phyloP scores from a whole-genome alignment of 1,284 basidiomycete genomes.

The Microbotryomycetes sp. region DNA sequence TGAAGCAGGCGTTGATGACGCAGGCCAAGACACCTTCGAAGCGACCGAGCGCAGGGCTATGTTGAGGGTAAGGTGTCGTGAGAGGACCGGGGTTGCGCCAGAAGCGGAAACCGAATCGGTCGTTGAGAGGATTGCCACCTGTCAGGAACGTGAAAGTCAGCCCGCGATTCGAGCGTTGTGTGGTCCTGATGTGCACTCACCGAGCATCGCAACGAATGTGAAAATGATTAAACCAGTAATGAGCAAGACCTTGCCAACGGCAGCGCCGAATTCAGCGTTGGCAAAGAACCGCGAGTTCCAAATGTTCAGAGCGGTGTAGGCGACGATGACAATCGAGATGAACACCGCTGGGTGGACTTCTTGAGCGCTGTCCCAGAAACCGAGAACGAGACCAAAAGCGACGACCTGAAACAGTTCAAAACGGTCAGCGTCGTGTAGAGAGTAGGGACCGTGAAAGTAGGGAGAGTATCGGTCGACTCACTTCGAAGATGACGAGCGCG shows the following conservation, averaged over 20 bases:
- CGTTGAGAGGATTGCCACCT: slow-evolving; percentile 15
- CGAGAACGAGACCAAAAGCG: background rate
- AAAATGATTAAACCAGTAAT: slow-evolving; percentile 37
- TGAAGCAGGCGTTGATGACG: slow-evolving; percentile 37
- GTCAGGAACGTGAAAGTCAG: background rate
- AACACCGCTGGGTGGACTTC: background rate
- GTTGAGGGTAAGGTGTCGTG: slow-evolving; percentile 12
- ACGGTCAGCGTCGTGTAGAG: too few relatives aligned
- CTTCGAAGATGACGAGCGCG: background rate
- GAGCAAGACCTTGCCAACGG: slow-evolving; percentile 35
- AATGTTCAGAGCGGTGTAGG: slow-evolving; percentile 5
- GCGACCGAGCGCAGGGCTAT: slow-evolving; percentile 20
- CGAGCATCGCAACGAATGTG: slow-evolving; percentile 39
- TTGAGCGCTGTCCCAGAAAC: background rate
- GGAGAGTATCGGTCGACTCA: too few relatives aligned
- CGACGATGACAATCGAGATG: slow-evolving; percentile 3
- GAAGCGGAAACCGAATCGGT: slow-evolving; percentile 27
- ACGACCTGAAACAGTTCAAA: too few relatives aligned
- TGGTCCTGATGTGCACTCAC: slow-evolving; percentile 35
- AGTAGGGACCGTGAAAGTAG: too few relatives aligned
- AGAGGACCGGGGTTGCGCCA: slow-evolving; percentile 42
- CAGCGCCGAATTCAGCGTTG: slow-evolving; percentile 7
- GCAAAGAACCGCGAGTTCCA: slow-evolving; percentile 8
- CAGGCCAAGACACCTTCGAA: slow-evolving; percentile 39
- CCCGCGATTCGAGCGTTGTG: background rate